Evolutionary conservation across 352 stramenopile genomes (phyloP).

Genomic region (Plasmopara viticola): DNA sequence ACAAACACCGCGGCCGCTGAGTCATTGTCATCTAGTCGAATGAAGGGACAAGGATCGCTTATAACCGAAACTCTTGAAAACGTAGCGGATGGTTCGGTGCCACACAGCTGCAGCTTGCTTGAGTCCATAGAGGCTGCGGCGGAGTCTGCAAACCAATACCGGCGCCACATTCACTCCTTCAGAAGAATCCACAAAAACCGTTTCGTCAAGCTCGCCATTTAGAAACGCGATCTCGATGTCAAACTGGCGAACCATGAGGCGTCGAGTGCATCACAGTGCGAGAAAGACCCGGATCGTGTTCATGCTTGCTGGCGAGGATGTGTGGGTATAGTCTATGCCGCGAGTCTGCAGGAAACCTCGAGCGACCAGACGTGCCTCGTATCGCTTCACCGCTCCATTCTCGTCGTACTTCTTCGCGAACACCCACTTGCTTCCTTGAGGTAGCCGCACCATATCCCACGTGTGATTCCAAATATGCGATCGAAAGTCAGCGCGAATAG

Average conservation of each 20-base stretch:
- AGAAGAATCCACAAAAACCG: constrained; percentile 18
- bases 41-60: constrained; percentile 2
- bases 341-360: constrained; percentile 20
- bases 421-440: constrained; percentile 6
- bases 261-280: not conserved
- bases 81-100: constrained; percentile 16
- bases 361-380: constrained; percentile 24
- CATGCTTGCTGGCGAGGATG: constrained; percentile 20
- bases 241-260: not conserved
- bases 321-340: constrained; percentile 20
- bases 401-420: constrained; percentile 16
- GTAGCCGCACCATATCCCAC: constrained; percentile 7
- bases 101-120: constrained; percentile 31
- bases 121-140: constrained; percentile 26
- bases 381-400: constrained; percentile 11
- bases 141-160: constrained; percentile 21
- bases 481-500: not conserved
- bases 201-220: constrained; percentile 24
- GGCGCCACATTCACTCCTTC: constrained; percentile 7
- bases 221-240: constrained; percentile 11
- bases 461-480: constrained; percentile 8
- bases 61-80: constrained; percentile 2
- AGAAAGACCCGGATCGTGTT: constrained; percentile 23
- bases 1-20: constrained; percentile 1
- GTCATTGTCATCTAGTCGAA: not conserved